These are phyloP conservation scores for Metschnikowia lachancei DNA, from an alignment of 805 yeast species.

Conservation along the genomic window DNA sequence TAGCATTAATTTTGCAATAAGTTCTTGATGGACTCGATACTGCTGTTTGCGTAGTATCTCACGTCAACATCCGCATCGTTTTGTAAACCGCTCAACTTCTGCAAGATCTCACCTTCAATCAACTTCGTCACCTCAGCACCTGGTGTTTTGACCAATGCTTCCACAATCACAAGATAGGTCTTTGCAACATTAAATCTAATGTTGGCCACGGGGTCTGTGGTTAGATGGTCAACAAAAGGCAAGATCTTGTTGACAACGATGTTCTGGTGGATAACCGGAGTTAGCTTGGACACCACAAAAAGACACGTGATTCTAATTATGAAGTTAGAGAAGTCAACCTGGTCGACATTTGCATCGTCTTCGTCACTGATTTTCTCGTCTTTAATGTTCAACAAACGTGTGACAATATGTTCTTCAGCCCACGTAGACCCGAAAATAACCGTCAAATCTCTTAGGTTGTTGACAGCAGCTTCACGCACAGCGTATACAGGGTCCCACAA, in stretches of 20 bases:
- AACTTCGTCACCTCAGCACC: conserved; percentile 23
- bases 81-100: conserved; percentile 61
- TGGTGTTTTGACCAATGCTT: conserved; percentile 40
- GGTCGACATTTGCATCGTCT: conserved; percentile 27
- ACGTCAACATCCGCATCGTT: conserved; percentile 87
- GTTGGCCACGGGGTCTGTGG: conserved; percentile 85
- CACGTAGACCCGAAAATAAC: conserved; percentile 88
- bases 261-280: conserved; percentile 61
- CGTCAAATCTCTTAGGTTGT: conserved; percentile 74
- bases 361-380: conserved; percentile 23
- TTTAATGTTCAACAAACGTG: conserved; percentile 55
- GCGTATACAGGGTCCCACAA: conserved; percentile 97
- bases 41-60: conserved; percentile 74
- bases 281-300: conserved; percentile 79
- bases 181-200: conserved; percentile 94
- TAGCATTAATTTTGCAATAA: conserved; percentile 5
- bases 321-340: conserved; percentile 63
- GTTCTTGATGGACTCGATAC: conserved; percentile 38
- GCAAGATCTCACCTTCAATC: conserved; percentile 49
- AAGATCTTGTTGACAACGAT: conserved; percentile 63
- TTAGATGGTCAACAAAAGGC: conserved; percentile 74
- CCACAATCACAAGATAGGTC: conserved; percentile 61
- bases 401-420: conserved; percentile 83
- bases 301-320: conserved; percentile 89
- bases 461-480: conserved; percentile 93